Conservation (phyloP, 306 rosid genomes). For the Betula pendula region DNA sequence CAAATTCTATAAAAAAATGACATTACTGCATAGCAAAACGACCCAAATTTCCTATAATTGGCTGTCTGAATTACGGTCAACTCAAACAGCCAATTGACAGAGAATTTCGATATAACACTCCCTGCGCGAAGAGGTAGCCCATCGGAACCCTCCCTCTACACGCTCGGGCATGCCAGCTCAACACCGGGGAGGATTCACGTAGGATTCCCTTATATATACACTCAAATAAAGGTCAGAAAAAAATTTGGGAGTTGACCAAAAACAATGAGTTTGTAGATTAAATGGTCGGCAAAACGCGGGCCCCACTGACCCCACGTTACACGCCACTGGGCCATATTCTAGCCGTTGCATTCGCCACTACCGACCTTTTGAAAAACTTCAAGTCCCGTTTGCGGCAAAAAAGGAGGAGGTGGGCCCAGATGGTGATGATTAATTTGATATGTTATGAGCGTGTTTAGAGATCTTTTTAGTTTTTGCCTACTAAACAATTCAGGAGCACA, state of each 20-base stretch:
- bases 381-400: slow-evolving; percentile 20
- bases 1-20: too few relatives aligned
- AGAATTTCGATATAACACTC: too few relatives aligned
- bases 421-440: slow-evolving; percentile 11
- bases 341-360: slow-evolving; percentile 40
- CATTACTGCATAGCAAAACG: too few relatives aligned
- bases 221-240: not conserved
- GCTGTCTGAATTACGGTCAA: too few relatives aligned
- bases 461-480: not conserved
- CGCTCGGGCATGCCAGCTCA: too few relatives aligned
- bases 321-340: slow-evolving; percentile 11
- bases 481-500: too few relatives aligned
- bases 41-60: too few relatives aligned
- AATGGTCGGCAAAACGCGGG: slow-evolving; percentile 36
- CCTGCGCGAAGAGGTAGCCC: too few relatives aligned
- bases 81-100: too few relatives aligned
- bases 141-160: too few relatives aligned
- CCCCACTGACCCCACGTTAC: not conserved
- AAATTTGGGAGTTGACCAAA: slow-evolving; percentile 22
- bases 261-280: not conserved
- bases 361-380: slow-evolving; percentile 31
- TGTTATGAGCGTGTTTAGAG: not conserved
- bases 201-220: not conserved
- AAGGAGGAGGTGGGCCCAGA: slow-evolving; percentile 10
- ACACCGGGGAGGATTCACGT: not conserved